Evolutionary conservation across 805 yeast genomes (phyloP), one percentile per base, ranked within the genome.

Genomic region (Kazachstania africana): DNA sequence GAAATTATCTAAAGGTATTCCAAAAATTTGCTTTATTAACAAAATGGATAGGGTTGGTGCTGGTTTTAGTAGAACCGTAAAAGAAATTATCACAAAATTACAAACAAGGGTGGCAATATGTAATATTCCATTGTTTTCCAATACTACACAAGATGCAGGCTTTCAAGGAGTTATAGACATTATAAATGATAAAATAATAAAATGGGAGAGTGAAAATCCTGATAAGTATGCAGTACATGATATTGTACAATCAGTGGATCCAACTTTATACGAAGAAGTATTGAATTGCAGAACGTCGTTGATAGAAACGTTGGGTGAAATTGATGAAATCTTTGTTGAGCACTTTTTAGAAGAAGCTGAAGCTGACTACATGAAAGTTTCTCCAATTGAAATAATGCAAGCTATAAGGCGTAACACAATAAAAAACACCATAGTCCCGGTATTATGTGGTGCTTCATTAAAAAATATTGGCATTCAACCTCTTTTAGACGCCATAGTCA

Each of bases 1-100:
- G 96, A 72, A 69, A 39, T 95, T 87, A 55, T 87, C 95, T 1
- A 62, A 60, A 14, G 68, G 67, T 12, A 74, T 91, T 23, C 97
- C 98, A 0, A 68, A 72, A 30, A 62, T 91, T 9, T 75, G 83
- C 9, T 91, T 74, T 50, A 71, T 91, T 21, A 91, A 91, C 55
- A 91, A 91, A 55, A 87, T 91, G 97, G 98, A 91, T 58, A 67
- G 97, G 37, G 79, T 76, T 12, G 98, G 98, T 14, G 95, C 97
- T 1, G 95, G 96, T 0, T 91, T 75, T 51, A 77, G 94, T 39
- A 64, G 95, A 35, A 83, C 96, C 0, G 93, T 84, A 5, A 75
- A 74, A 42, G 96, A 88, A 43, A 68, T 91, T 16, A 78, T 84
- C 10, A 57, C 74, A 14, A 80, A 81, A 47, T 60, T 91, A 36